Base-by-base conservation (phyloP, 164 flowering plant genomes). In the Saururus chinensis region DNA sequence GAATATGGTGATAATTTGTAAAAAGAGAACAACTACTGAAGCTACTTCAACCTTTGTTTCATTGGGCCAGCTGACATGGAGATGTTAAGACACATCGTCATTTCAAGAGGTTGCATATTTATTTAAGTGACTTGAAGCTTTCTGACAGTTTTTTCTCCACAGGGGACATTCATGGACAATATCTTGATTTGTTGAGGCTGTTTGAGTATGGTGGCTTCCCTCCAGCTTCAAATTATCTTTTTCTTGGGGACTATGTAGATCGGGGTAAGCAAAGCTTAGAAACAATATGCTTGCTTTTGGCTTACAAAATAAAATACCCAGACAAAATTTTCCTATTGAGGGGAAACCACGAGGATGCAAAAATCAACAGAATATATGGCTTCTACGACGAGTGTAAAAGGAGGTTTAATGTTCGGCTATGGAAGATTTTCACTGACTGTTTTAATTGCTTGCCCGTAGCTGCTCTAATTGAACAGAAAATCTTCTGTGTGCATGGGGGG, bases 81-180 rank as follows among this genome's bases (percentile, higher is more conserved):
- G n/a, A n/a, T n/a, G n/a, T n/a, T n/a, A n/a, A 30, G 37, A 30
- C 37, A 30, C 6, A 30, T 6, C 37, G 6, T n/a, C 37, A 6
- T 30, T 2, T 30, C 37, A 30, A 30, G 37, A 30, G 37, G 4
- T 54, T 23, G 23, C 4, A 10, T 22, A 21, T 23, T 16, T 54
- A 1, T 54, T 21, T 54, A 0, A 53, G 10, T n/a, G 56, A 53
- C 56, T 22, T 53, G 7, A n/a, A 23, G 11, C 9, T 12, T 24
- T 24, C 16, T 24, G 35, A 45, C 17, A 48, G 30, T 16, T 20
- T 11, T 57, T 37, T 70, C 64, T 30, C 37, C 37, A 23, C 75
- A 81, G 85, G 85, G 64, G 85, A 79, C 61, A 77, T 81, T 63
- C 85, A 81, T 65, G 85, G 85, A 10, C 82, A 81, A 64, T 81